Evolutionary conservation across 108 stramenopile species (phyloP).

Genomic region (Cyclostephanos tholiformis): DNA sequence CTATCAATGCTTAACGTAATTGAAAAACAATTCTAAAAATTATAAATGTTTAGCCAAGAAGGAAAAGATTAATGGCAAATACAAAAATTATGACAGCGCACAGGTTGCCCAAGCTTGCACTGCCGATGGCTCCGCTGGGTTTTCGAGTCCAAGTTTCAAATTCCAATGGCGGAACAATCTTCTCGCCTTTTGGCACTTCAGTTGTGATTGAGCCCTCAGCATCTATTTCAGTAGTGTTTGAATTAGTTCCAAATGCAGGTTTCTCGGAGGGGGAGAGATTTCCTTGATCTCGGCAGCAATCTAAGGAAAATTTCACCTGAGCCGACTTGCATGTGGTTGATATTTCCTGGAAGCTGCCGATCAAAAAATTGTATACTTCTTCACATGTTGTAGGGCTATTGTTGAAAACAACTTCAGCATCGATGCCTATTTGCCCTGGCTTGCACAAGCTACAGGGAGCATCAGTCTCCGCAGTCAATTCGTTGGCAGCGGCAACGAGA

Average conservation of each 20-base stretch:
- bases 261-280: constrained; percentile 9
- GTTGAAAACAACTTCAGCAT: constrained; percentile 42
- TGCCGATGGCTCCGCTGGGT: constrained; percentile 2
- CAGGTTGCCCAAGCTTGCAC: neutral
- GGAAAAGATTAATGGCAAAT: neutral
- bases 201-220: constrained; percentile 6
- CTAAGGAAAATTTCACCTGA: constrained; percentile 12
- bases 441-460: constrained; percentile 37
- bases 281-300: constrained; percentile 31
- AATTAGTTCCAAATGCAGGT: constrained; percentile 6
- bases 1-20: no score
- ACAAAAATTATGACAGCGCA: neutral
- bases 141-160: constrained; percentile 13
- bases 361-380: constrained; percentile 40
- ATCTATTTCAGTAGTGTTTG: neutral
- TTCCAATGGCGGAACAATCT: constrained; percentile 7
- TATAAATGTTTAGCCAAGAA: neutral
- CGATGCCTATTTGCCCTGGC: constrained; percentile 30
- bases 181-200: neutral
- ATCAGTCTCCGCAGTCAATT: constrained; percentile 19
- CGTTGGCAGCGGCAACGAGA: constrained; percentile 29
- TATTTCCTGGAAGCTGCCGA: constrained; percentile 18
- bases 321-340: constrained; percentile 42
- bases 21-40: no score
- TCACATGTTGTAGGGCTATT: constrained; percentile 36